Evolutionary conservation across 1,139 yeast genomes (phyloP).

Genomic region (Zygosaccharomyces sapae): DNA sequence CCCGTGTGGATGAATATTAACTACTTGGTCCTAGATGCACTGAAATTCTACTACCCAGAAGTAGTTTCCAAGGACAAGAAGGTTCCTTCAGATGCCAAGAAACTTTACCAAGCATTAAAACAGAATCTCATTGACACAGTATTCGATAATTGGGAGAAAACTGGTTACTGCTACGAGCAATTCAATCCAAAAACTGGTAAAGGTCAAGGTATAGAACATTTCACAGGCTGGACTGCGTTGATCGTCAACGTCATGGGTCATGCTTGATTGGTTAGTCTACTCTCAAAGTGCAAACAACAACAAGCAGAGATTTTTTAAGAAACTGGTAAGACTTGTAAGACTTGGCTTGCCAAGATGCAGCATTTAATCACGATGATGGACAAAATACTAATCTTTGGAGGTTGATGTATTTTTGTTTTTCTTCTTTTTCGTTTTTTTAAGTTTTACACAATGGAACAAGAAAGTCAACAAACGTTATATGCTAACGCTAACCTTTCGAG

Average conservation of each 20-base stretch:
- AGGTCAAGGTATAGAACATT: conserved; percentile 81
- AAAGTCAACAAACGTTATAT: neutral
- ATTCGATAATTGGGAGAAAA: conserved; percentile 59
- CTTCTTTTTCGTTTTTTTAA: neutral
- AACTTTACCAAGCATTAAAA: conserved; percentile 57
- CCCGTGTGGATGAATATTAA: conserved; percentile 93
- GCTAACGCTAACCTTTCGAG: too few species aligned
- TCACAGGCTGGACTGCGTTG: conserved; percentile 91
- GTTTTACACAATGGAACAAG: neutral
- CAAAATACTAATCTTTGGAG: too few species aligned
- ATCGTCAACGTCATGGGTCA: conserved; percentile 71
- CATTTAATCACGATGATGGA: too few species aligned
- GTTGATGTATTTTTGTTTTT: neutral
- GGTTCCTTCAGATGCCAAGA: conserved; percentile 36
- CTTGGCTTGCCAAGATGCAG: too few species aligned
- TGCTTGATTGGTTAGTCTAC: conserved; percentile 4
- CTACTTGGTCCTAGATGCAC: conserved; percentile 69
- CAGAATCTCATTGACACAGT: conserved; percentile 65
- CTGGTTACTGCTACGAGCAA: conserved; percentile 91
- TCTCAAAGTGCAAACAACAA: neutral
- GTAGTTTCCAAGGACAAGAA: conserved; percentile 19
- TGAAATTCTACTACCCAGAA: conserved; percentile 49
- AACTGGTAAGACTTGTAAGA: too few species aligned
- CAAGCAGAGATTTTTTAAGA: neutral
- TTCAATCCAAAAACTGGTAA: conserved; percentile 73